Base-by-base conservation (phyloP, 108 stramenopile species). In the Thalassiosira profunda region DNA sequence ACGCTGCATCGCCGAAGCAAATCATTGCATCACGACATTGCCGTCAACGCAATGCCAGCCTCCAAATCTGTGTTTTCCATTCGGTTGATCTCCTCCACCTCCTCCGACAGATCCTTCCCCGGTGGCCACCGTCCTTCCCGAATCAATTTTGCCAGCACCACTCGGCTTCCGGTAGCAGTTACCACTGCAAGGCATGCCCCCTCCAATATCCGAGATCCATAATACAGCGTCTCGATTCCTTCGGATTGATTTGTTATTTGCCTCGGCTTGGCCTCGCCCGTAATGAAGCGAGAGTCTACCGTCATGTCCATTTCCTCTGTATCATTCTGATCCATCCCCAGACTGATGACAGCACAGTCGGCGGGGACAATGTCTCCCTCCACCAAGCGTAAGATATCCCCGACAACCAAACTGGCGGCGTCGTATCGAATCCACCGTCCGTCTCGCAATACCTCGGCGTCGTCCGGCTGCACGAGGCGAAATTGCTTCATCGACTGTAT, bases 361-460 rank as follows among this genome's bases (percentile, higher is more conserved):
- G 91, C 94, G 4, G 94, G 94, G 17, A 95, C 86, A 7, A 86
- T 47, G 45, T 95, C 94, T 18, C 89, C 91, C 57, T 91, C 94
- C 38, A 82, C 86, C 65, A 95, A 60, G 58, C 87, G 77, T 37
- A 95, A 74, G 12, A 92, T 76, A 63, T 95, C 94, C 0, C 94
- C 94, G 14, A 36, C 5, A 7, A 91, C 91, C 45, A 95, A 67
- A 45, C 79, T 78, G 21, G 85, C 70, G 1, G 84, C 81, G 73
- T 95, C 94, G 62, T 95, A 95, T 33, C 94, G 86, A 8, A 91
- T 79, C 90, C 90, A 95, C 63, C 65, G 67, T 0, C 76, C 74
- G 64, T 91, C 86, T 46, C 91, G 67, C 44, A 86, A 25, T 0
- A 95, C 84, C 46, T 95, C 91, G 18, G 94, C 94, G 67, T 95